Evolutionary conservation across 2,329 filamentous ascomycete genomes (phyloP).

Genomic region (Apiospora sp.): DNA sequence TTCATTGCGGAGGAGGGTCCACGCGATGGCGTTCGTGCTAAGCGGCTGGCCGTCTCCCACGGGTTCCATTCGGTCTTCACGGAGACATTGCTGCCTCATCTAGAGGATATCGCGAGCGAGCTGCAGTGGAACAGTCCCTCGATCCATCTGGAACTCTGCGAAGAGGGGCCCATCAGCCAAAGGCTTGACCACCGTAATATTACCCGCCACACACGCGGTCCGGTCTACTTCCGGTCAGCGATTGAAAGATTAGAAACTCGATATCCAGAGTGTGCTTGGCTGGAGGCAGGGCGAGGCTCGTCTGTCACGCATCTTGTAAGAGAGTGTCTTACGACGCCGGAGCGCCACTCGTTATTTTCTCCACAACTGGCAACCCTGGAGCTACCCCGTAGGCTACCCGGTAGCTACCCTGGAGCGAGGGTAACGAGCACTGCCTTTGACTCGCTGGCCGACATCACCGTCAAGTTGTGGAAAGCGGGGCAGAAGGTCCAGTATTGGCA

Average conservation of each 20-base stretch:
- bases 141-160: constrained; percentile 28
- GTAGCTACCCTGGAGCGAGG: no score
- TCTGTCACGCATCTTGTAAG: constrained; percentile 28
- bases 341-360: constrained; percentile 14
- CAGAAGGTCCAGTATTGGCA: constrained; percentile 35
- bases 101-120: constrained; percentile 17
- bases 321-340: background rate
- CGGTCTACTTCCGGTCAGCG: constrained; percentile 32
- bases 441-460: background rate
- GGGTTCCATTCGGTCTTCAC: constrained; percentile 33
- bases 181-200: constrained; percentile 16
- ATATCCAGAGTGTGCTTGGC: constrained; percentile 27
- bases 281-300: constrained; percentile 32
- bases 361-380: background rate
- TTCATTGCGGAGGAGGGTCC: background rate
- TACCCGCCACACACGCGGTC: constrained; percentile 30
- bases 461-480: constrained; percentile 25
- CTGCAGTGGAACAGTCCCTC: constrained; percentile 26
- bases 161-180: background rate
- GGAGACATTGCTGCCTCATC: constrained; percentile 25
- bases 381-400: no score
- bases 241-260: constrained; percentile 27
- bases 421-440: background rate
- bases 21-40: constrained; percentile 19
- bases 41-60: constrained; percentile 29